Evolutionary conservation across 2,329 filamentous ascomycete genomes (phyloP), one percentile per base, ranked within the genome.

Genomic region (Colletotrichum scovillei): DNA sequence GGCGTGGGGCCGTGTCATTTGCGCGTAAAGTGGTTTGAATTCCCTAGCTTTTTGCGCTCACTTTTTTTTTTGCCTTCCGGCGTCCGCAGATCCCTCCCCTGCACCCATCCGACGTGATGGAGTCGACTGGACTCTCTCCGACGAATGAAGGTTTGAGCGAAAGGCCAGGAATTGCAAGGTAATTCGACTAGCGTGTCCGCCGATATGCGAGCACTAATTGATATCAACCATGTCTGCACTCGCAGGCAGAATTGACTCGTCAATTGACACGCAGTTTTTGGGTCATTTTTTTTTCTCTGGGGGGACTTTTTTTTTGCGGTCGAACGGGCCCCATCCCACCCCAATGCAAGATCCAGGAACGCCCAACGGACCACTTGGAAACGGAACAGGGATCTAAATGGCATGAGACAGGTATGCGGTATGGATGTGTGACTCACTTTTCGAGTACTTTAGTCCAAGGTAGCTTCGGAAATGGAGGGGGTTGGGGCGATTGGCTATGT

Each of bases 21-120:
- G 52, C 81, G 81, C 81, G 81, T 83, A 82, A 82, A 82, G 81
- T 82, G 81, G 80, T 76, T 63, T 63, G 26, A 30, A 53, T 32
- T 65, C 26, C 30, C 60, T 67, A 46, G 63, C 52, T 24, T 55
- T 72, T 67, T 66, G 60, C 46, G 30, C 49, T 32, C 14, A 62
- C 69, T 46, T 9, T 46, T 46, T 22, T 49, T 49, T 49, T n/a
- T n/a, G 42, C 42, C 42, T 49, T 49, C 7, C 19, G 42, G 42
- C 12, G 19, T 49, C 42, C 42, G 70, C 53, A 62, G 73, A 73
- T 80, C 69, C 77, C 58, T 78, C 76, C 79, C 79, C 76, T 80
- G 71, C 70, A 71, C 66, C 53, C 66, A 67, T 67, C 71, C 71
- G 73, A 64, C 46, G 24, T 16, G 66, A 69, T 65, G 70, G 60